These are phyloP conservation scores for Arabis hirsuta DNA, from an alignment of 345 rosid species.

Conservation along the genomic window DNA sequence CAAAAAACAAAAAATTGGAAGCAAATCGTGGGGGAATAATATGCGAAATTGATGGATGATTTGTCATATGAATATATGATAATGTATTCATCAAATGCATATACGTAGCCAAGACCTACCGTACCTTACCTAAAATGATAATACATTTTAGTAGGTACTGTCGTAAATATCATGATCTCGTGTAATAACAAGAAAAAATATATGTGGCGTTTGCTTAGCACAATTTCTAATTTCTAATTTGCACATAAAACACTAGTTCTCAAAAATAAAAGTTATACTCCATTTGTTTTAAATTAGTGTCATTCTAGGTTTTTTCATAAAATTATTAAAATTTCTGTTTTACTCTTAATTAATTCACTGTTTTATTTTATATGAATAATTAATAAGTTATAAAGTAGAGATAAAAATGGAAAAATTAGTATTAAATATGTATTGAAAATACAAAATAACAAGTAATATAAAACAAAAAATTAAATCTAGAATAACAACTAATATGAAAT, in stretches of 20 bases:
- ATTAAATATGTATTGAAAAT: too few relatives aligned
- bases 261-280: too few relatives aligned
- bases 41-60: constrained; percentile 35
- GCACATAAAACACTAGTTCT: neutral
- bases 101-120: constrained; percentile 26
- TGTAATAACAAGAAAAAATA: neutral
- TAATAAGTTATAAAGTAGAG: too few relatives aligned
- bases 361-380: too few relatives aligned
- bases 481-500: too few relatives aligned
- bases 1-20: neutral
- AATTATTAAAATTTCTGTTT: too few relatives aligned
- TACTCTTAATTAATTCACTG: too few relatives aligned
- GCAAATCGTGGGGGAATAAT: constrained; percentile 9
- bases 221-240: neutral
- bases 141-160: constrained; percentile 1
- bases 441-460: too few relatives aligned
- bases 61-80: constrained; percentile 20
- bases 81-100: constrained; percentile 2
- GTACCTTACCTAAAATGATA: constrained; percentile 7
- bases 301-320: too few relatives aligned
- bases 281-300: too few relatives aligned
- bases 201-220: neutral
- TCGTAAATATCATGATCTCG: constrained; percentile 1
- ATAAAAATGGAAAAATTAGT: too few relatives aligned
- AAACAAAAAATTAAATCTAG: too few relatives aligned